These are phyloP conservation scores for Pisolithus thermaeus DNA, from an alignment of 1,284 basidiomycete genomes.

Conservation along the genomic window DNA sequence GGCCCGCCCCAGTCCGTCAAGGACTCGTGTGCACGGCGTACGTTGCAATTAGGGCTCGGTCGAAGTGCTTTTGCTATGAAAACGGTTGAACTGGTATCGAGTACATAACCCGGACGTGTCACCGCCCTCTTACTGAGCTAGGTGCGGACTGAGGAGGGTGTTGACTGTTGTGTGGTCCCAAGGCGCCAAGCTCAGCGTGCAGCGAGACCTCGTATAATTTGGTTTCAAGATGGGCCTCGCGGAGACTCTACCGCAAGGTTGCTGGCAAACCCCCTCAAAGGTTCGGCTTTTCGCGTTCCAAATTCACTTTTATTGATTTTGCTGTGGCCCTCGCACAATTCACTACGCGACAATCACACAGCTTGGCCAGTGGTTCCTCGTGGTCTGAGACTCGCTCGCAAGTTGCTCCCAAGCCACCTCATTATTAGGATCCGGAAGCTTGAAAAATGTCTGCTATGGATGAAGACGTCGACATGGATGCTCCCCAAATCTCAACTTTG, in stretches of 20 bases:
- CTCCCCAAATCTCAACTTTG: constrained; percentile 72
- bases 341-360: not conserved
- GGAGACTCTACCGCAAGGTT: not conserved
- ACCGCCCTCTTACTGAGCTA: not conserved
- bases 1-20: constrained; percentile 47
- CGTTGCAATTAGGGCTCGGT: not conserved
- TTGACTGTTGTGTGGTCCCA: not conserved
- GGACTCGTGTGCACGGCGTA: constrained; percentile 30
- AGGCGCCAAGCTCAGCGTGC: not conserved
- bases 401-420: constrained; percentile 5
- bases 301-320: not conserved
- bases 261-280: not conserved
- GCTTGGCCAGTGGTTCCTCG: not conserved
- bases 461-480: constrained; percentile 65
- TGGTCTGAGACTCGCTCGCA: not conserved
- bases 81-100: not conserved
- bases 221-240: not conserved
- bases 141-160: not conserved
- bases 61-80: not conserved
- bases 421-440: constrained; percentile 23
- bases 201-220: not conserved
- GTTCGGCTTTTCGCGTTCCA: not conserved
- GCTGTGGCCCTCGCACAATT: not conserved
- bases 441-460: constrained; percentile 31
- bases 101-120: too few species aligned